Evolutionary conservation across 2,329 filamentous ascomycete genomes (phyloP).

Genomic region (Talaromyces albobiverticillius): DNA sequence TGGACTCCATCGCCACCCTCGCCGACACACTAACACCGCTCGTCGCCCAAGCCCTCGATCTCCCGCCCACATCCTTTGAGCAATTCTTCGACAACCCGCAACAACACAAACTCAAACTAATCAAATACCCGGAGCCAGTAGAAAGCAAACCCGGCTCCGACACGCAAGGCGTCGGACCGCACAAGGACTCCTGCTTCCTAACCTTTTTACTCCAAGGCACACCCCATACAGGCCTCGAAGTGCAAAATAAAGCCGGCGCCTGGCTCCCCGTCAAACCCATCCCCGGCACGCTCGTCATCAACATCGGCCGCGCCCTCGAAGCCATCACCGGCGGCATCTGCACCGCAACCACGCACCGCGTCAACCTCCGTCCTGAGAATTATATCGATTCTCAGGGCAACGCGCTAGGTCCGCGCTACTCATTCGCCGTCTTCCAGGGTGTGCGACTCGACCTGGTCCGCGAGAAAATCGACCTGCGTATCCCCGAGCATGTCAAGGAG

Average conservation of each 20-base stretch:
- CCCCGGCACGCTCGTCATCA: slow-evolving; percentile 47
- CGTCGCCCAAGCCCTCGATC: slow-evolving; percentile 33
- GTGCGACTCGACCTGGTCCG: slow-evolving; percentile 32
- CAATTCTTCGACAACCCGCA: slow-evolving; percentile 32
- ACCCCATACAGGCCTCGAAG: slow-evolving; percentile 45
- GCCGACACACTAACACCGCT: slow-evolving; percentile 27
- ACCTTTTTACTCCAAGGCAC: slow-evolving; percentile 49
- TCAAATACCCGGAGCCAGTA: slow-evolving; percentile 37
- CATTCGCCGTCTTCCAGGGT: slow-evolving; percentile 36
- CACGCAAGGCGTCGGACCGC: slow-evolving; percentile 42
- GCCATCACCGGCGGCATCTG: slow-evolving; percentile 35
- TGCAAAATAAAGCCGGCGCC: slow-evolving; percentile 45
- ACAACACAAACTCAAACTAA: slow-evolving; percentile 36
- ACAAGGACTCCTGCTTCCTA: slow-evolving; percentile 51
- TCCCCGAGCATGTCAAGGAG: slow-evolving; percentile 29
- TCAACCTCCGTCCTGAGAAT: slow-evolving; percentile 26
- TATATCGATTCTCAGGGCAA: slow-evolving; percentile 24
- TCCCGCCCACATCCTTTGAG: slow-evolving; percentile 27
- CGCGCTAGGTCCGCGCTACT: slow-evolving; percentile 31
- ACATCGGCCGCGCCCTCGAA: slow-evolving; percentile 43
- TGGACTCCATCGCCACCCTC: slow-evolving; percentile 25
- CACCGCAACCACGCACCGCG: slow-evolving; percentile 35
- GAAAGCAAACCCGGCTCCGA: slow-evolving; percentile 23
- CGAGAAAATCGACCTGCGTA: slow-evolving; percentile 27
- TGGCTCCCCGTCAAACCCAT: slow-evolving; percentile 48